Base-by-base conservation (phyloP, 192 early-diverging fungal species). In the Cetraspora pellucida region DNA sequence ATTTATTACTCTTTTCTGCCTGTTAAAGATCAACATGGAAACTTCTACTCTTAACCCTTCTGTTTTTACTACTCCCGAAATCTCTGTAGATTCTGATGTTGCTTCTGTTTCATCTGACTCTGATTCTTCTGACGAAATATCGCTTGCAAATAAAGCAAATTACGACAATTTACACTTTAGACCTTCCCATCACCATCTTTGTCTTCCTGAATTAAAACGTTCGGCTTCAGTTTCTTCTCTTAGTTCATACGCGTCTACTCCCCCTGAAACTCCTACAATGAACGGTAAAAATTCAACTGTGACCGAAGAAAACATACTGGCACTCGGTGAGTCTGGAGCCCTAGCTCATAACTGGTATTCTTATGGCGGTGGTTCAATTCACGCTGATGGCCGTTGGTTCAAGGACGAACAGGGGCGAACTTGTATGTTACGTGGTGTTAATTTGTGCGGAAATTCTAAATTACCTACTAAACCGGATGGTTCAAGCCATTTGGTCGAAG, bases 391-490 rank as follows among this genome's bases (percentile, higher is more conserved):
- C 3, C 78, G 81, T 23, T 84, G 83, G 83, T 90, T 91, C 23
- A 79, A 84, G 21, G 89, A 90, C 71, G 58, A 79, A 14, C 82
- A 85, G 31, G 91, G 90, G 21, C 81, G 86, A 67, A 89, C 86
- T 2, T 45, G 91, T 27, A 59, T 92, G 50, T 78, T 94, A 65
- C 88, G 94, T 17, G 94, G 93, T 45, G 91, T 95, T 59, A 95
- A 95, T 72, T 45, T 94, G 17, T 93, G 91, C 59, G 93, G 92
- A 30, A 90, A 90, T 47, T 90, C 87, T 2, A 95, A 95, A 79
- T 81, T 94, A 16, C 94, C 94, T 1, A 92, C 89, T 0, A 84
- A 68, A 19, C 91, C 93, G n/a, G 82, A 89, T 44, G 88, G 89
- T 10, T 86, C 86, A 10, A 89, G 89, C 9, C 90, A 93, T 80